Conservation (phyloP, 768 basidiomycete genomes). For the Lyophyllum decastes region DNA sequence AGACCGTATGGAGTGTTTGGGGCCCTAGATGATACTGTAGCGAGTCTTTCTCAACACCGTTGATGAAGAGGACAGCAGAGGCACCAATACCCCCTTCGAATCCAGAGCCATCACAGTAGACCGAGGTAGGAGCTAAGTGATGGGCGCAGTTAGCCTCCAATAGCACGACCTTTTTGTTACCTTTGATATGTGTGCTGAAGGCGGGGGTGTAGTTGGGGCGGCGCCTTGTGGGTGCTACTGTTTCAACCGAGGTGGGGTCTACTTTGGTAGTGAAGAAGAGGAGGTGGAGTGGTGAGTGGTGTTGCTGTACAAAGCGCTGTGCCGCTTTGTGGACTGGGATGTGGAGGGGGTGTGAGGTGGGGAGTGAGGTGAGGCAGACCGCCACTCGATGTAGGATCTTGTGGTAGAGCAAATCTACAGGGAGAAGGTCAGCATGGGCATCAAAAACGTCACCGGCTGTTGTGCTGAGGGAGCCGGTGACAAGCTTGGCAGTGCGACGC, state of each 20-base stretch:
- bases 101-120: slow-evolving; percentile 11
- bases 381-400: slow-evolving; percentile 1
- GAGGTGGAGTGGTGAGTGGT: slow-evolving; percentile 10
- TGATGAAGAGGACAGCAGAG: slow-evolving; percentile 1
- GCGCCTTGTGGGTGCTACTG: neutral
- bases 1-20: slow-evolving; percentile 1
- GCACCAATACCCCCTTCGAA: slow-evolving; percentile 9
- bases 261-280: neutral
- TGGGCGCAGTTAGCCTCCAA: neutral
- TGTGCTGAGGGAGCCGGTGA: slow-evolving; percentile 6
- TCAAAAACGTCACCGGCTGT: slow-evolving; percentile 7
- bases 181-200: slow-evolving; percentile 3
- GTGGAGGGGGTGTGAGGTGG: slow-evolving; percentile 10
- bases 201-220: neutral
- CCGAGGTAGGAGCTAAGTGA: neutral
- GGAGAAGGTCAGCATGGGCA: slow-evolving; percentile 10
- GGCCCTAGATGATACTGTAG: slow-evolving; percentile 3
- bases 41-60: neutral
- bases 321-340: neutral
- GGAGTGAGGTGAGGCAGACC: slow-evolving; percentile 4
- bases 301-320: neutral
- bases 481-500: neutral
- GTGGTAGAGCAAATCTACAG: neutral
- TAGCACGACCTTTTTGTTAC: neutral
- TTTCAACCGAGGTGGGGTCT: neutral